These are phyloP conservation scores for Actinomucor elegans DNA, from an alignment of 371 early-diverging fungal species.

Conservation along the genomic window DNA sequence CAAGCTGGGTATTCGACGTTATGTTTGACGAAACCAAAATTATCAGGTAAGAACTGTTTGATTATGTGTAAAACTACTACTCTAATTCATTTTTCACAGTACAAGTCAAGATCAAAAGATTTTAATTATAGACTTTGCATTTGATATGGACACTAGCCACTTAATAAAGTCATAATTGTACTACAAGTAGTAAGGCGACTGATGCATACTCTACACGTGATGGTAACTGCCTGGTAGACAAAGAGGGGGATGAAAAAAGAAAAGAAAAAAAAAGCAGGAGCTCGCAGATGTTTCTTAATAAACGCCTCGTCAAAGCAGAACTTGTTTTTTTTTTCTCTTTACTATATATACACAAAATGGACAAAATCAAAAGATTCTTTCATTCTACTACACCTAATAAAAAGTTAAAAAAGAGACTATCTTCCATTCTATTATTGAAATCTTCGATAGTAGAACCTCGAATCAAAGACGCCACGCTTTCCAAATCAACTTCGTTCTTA, in stretches of 20 bases:
- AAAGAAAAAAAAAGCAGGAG: too few species aligned
- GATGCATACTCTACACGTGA: too few species aligned
- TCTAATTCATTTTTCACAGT: constrained; percentile 22
- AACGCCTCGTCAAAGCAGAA: too few species aligned
- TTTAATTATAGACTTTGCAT: constrained; percentile 76
- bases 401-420: constrained; percentile 2
- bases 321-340: not conserved
- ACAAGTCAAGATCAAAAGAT: constrained; percentile 77
- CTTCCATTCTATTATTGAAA: not conserved
- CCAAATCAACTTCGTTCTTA: constrained; percentile 16
- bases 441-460: not conserved
- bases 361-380: constrained; percentile 1
- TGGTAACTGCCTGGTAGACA: too few species aligned
- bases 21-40: constrained; percentile 77
- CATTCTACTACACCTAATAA: not conserved
- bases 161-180: too few species aligned
- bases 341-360: not conserved
- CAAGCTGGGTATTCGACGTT: constrained; percentile 92
- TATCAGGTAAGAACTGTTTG: constrained; percentile 51
- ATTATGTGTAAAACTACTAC: constrained; percentile 6
- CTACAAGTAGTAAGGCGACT: too few species aligned
- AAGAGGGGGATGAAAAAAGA: too few species aligned
- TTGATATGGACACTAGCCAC: constrained; percentile 51
- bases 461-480: not conserved
- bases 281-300: too few species aligned